Percentiles rank a stretch among this genome's conserved stretches.
Evolutionary conservation across 2,329 filamentous ascomycete species (phyloP).

Genomic region (Talaromyces verruculosus): DNA sequence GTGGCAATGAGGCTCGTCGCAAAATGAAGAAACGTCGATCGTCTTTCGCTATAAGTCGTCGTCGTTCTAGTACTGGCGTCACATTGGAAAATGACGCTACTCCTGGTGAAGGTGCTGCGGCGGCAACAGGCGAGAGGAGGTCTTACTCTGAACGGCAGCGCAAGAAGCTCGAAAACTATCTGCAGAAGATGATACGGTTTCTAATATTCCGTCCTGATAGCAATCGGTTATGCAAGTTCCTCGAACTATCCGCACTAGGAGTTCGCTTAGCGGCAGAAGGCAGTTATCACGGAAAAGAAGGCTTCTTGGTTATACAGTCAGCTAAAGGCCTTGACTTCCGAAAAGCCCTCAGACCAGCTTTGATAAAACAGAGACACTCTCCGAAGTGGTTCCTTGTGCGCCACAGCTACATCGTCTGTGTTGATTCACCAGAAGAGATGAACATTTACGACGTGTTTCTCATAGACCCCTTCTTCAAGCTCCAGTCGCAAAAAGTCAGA

Average conservation of each 20-base stretch:
- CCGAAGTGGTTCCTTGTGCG: slow-evolving; percentile 98
- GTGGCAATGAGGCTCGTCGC: slow-evolving; percentile 63
- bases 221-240: slow-evolving; percentile 91
- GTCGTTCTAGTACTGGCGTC: slow-evolving; percentile 56
- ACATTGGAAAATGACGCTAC: slow-evolving; percentile 41
- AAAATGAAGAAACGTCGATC: slow-evolving; percentile 55
- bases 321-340: slow-evolving; percentile 85
- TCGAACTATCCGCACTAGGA: slow-evolving; percentile 90
- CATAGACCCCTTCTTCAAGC: slow-evolving; percentile 83
- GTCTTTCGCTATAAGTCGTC: slow-evolving; percentile 58
- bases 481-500: slow-evolving; percentile 69
- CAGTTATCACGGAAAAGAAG: slow-evolving; percentile 97
- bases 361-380: slow-evolving; percentile 77
- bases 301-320: slow-evolving; percentile 86
- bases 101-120: slow-evolving; percentile 38
- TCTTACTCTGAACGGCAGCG: slow-evolving; percentile 78
- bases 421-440: slow-evolving; percentile 98
- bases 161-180: slow-evolving; percentile 80
- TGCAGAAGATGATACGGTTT: slow-evolving; percentile 92
- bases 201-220: slow-evolving; percentile 96
- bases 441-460: slow-evolving; percentile 98
- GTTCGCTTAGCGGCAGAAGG: slow-evolving; percentile 92
- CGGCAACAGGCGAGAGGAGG: slow-evolving; percentile 50
- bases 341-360: slow-evolving; percentile 72
- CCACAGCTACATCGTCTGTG: slow-evolving; percentile 95